Conservation (phyloP, 768 basidiomycete species). For the Pleurotus sapidus region DNA sequence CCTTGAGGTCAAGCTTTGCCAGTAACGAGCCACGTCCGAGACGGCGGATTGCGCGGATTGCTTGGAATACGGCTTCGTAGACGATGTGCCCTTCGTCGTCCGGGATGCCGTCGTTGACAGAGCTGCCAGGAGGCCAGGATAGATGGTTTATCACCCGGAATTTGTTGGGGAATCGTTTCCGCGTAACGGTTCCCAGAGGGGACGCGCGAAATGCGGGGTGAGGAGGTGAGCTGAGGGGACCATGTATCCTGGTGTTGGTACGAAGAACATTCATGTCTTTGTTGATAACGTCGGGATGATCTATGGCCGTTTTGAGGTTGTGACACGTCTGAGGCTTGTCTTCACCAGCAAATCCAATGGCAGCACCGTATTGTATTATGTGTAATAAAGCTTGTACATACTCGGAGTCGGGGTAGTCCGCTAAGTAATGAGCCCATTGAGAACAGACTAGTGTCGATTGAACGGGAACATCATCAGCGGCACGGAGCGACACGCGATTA, state of each 20-base stretch:
- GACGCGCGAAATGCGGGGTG: constrained; percentile 17
- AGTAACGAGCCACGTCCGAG: neutral
- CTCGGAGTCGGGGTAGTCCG: constrained; percentile 22
- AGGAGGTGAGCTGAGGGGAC: constrained; percentile 19
- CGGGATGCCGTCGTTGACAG: constrained; percentile 8
- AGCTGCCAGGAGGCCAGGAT: constrained; percentile 2
- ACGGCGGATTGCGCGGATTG: neutral
- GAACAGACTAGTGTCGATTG: neutral
- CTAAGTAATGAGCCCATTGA: constrained; percentile 19
- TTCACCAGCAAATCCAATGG: constrained; percentile 20
- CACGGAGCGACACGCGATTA: constrained; percentile 8
- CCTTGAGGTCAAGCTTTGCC: constrained; percentile 14
- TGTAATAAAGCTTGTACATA: constrained; percentile 22
- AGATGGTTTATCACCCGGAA: constrained; percentile 10
- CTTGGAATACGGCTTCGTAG: neutral
- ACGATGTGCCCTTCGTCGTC: neutral
- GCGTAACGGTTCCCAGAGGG: constrained; percentile 19
- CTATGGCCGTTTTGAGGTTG: constrained; percentile 25
- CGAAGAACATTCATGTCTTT: constrained; percentile 10
- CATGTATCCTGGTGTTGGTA: constrained; percentile 12
- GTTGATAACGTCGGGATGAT: constrained; percentile 8
- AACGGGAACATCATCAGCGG: constrained; percentile 3
- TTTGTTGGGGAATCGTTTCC: constrained; percentile 20
- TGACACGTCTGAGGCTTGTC: constrained; percentile 9
- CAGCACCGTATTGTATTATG: constrained; percentile 24